Percentiles rank a stretch among this genome's conserved stretches.
Conservation (phyloP, 805 yeast species). For the Candida fluviatilis region DNA sequence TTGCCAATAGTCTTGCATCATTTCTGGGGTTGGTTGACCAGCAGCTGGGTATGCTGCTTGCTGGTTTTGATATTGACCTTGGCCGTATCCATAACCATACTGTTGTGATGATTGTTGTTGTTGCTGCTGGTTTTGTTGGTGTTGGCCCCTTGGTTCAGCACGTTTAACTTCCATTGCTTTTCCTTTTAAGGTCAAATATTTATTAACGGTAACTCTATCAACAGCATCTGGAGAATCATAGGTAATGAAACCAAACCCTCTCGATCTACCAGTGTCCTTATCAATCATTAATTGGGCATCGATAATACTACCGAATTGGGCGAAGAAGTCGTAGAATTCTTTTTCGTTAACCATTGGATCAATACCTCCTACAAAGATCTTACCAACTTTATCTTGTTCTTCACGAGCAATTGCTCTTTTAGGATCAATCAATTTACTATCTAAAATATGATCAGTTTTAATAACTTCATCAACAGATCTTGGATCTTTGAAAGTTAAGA, state of each 20-base stretch:
- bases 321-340: conserved; percentile 82
- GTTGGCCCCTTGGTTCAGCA: conserved; percentile 79
- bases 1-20: conserved; percentile 62
- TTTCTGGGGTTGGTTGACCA: conserved; percentile 43
- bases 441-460: conserved; percentile 80
- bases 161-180: conserved; percentile 79
- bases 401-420: conserved; percentile 96
- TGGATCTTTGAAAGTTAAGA: conserved; percentile 81
- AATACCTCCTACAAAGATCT: conserved; percentile 95
- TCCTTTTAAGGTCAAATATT: conserved; percentile 80
- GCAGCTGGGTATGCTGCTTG: conserved; percentile 14
- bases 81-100: conserved; percentile 18
- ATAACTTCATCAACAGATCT: conserved; percentile 81
- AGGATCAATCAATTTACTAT: conserved; percentile 96
- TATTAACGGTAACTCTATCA: conserved; percentile 78
- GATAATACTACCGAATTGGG: conserved; percentile 83
- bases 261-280: conserved; percentile 92
- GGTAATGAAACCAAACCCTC: conserved; percentile 97
- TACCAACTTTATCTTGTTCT: conserved; percentile 95
- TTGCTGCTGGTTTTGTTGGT: conserved; percentile 38
- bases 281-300: conserved; percentile 97
- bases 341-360: conserved; percentile 89
- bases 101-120: conserved; percentile 24
- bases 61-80: conserved; percentile 21
- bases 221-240: conserved; percentile 94